Conservation (phyloP, 352 stramenopile genomes). For the Globisporangium acanthophoron region DNA sequence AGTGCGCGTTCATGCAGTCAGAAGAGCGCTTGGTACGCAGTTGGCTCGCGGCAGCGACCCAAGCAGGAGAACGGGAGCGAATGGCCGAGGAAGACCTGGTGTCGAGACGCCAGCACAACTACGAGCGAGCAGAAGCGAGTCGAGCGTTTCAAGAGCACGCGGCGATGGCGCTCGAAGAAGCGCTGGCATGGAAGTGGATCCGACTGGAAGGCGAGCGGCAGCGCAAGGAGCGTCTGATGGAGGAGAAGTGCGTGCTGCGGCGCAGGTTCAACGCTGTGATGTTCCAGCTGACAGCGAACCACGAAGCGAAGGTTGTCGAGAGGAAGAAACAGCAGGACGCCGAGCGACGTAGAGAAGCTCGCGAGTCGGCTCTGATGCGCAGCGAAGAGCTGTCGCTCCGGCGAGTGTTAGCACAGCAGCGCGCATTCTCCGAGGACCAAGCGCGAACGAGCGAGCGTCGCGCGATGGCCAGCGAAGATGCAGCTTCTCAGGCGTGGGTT, state of each 20-base stretch:
- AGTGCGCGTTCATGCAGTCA: constrained; percentile 11
- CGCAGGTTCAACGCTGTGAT: constrained; percentile 21
- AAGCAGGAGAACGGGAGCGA: neutral
- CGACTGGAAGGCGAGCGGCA: constrained; percentile 4
- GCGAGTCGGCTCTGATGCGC: constrained; percentile 39
- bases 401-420: constrained; percentile 20
- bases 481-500: constrained; percentile 1
- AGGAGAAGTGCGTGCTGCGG: constrained; percentile 19
- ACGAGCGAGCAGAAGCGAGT: neutral
- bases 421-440: constrained; percentile 14
- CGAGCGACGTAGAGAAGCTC: constrained; percentile 19
- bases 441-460: constrained; percentile 16
- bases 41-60: neutral
- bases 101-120: neutral
- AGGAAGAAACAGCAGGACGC: constrained; percentile 17
- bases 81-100: constrained; percentile 8
- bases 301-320: constrained; percentile 9
- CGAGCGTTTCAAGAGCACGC: neutral
- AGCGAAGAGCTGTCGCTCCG: constrained; percentile 34
- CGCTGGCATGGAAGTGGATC: constrained; percentile 1
- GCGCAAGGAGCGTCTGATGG: constrained; percentile 4
- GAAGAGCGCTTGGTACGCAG: constrained; percentile 12
- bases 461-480: constrained; percentile 33
- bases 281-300: constrained; percentile 17
- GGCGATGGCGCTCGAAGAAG: constrained; percentile 11